phyloP scores from a whole-genome alignment of 768 basidiomycete genomes.

The Boletus eberwhitei region DNA sequence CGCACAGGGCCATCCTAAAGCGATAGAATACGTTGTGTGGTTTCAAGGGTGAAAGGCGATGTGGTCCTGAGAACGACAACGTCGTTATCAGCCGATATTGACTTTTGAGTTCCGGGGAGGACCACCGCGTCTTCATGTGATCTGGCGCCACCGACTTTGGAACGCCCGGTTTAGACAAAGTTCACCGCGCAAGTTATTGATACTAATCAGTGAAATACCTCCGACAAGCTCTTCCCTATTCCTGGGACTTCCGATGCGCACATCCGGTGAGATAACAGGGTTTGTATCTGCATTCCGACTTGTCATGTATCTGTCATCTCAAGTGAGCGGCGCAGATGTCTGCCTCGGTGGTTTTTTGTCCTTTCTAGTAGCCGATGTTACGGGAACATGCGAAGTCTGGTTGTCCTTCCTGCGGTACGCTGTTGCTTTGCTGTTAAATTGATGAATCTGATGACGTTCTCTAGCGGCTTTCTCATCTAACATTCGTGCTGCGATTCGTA shows the following conservation, averaged over 20 bases:
- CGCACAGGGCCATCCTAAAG: background rate
- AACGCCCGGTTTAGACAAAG: background rate
- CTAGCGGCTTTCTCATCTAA: background rate
- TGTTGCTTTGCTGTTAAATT: background rate
- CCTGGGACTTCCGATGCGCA: background rate
- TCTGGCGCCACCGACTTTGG: background rate
- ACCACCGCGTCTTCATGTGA: background rate
- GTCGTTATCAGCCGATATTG: background rate
- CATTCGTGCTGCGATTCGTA: background rate
- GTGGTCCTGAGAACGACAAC: background rate
- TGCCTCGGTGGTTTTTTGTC: background rate
- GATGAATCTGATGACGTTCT: background rate
- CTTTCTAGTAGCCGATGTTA: background rate
- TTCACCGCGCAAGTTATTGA: conserved; percentile 1
- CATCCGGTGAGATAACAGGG: background rate
- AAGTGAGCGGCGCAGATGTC: conserved; percentile 5
- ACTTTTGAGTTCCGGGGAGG: background rate
- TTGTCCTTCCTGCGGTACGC: background rate
- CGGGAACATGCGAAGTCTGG: background rate
- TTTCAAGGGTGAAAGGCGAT: background rate
- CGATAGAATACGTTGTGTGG: background rate
- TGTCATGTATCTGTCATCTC: conserved; percentile 6
- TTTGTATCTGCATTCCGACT: background rate
- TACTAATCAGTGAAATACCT: background rate
- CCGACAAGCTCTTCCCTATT: background rate